Evolutionary conservation across 108 stramenopile genomes (phyloP).

Genomic region (Cyclotella cryptica): DNA sequence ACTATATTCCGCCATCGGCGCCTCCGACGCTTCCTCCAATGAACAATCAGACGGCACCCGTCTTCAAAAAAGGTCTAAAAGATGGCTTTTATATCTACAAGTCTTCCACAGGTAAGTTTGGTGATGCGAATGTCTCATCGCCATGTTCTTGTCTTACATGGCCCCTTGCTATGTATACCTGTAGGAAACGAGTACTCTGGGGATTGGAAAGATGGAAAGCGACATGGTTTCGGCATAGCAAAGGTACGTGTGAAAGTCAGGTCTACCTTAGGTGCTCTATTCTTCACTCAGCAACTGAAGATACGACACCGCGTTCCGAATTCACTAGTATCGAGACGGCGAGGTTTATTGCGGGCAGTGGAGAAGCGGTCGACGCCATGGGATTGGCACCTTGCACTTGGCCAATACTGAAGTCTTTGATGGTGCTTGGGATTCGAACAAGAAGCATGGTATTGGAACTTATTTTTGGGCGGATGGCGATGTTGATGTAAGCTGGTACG

Average conservation of each 20-base stretch:
- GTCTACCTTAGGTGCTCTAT: not conserved
- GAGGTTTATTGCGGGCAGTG: constrained; percentile 48
- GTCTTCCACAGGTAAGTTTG: constrained; percentile 36
- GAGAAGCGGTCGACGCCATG: constrained; percentile 33
- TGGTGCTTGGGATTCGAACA: constrained; percentile 45
- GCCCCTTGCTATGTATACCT: not conserved
- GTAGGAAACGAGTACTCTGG: constrained; percentile 31
- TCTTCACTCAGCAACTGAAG: not conserved
- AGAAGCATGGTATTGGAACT: constrained; percentile 46
- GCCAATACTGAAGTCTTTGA: constrained; percentile 53
- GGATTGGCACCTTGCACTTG: constrained; percentile 45
- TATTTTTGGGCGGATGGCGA: constrained; percentile 55
- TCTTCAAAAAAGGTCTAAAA: constrained; percentile 34
- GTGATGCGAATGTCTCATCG: not conserved
- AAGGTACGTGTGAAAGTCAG: not conserved
- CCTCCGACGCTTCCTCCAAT: constrained; percentile 12
- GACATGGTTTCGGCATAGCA: constrained; percentile 44
- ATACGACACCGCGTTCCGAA: not conserved
- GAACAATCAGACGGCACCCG: constrained; percentile 16
- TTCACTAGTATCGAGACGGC: constrained; percentile 43
- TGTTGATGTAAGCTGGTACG: constrained; percentile 51
- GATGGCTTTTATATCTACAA: constrained; percentile 48
- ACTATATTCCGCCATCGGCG: constrained; percentile 32
- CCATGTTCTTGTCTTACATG: not conserved
- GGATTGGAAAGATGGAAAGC: constrained; percentile 41